Conservation (phyloP, 2,329 filamentous ascomycete genomes). For the Fusarium luffae region DNA sequence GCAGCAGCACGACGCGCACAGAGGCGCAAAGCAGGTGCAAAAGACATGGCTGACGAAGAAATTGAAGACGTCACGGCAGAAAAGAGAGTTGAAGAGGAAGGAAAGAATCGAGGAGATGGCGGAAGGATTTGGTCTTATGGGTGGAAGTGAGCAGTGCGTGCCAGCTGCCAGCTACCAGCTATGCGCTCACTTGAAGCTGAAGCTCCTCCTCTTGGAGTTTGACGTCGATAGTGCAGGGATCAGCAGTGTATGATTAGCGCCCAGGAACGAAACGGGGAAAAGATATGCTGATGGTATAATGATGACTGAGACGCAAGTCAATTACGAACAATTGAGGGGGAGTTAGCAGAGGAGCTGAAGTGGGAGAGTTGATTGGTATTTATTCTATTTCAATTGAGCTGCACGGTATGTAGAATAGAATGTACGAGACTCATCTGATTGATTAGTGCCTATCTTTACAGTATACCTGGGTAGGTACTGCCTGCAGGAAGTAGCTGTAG, state of each 20-base stretch:
- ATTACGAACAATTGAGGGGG: neutral
- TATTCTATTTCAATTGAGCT: neutral
- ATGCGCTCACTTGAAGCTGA: slow-evolving; percentile 28
- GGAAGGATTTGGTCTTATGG: slow-evolving; percentile 18
- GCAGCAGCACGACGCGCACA: slow-evolving; percentile 43
- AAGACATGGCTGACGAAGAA: slow-evolving; percentile 25
- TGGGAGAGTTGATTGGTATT: slow-evolving; percentile 2
- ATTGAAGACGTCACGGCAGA: neutral
- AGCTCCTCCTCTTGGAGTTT: slow-evolving; percentile 26
- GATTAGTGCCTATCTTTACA: neutral
- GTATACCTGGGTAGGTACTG: neutral
- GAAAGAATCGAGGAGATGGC: neutral
- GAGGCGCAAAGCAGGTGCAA: slow-evolving; percentile 47
- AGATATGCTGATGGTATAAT: slow-evolving; percentile 21
- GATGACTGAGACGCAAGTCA: slow-evolving; percentile 11
- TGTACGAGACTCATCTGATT: slow-evolving; percentile 2
- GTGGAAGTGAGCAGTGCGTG: slow-evolving; percentile 18
- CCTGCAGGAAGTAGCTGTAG: neutral
- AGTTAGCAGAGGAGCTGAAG: slow-evolving; percentile 1
- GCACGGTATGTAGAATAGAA: neutral
- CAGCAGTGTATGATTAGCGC: slow-evolving; percentile 23
- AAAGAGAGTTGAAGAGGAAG: neutral
- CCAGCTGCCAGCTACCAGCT: neutral
- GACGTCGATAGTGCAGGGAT: slow-evolving; percentile 36
- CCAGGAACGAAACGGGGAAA: slow-evolving; percentile 34